A percentile compares a stretch with the other conserved stretches of the same genome.
These are phyloP conservation scores for Hymenoscyphus infarciens DNA, from an alignment of 2,329 filamentous ascomycete species.

Conservation along the genomic window DNA sequence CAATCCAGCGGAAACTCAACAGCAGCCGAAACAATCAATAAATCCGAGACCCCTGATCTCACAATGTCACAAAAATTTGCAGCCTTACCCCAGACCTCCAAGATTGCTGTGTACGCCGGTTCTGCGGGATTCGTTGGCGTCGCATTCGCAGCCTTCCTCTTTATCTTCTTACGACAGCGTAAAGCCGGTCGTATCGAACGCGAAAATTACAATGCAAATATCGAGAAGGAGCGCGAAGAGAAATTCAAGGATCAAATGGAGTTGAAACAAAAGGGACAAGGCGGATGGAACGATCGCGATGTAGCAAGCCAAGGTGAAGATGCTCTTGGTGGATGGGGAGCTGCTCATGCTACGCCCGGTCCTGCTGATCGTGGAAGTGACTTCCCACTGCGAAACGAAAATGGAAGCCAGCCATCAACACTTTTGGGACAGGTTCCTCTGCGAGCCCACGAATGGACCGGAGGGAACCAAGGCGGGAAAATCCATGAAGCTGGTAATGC, in stretches of 20 bases:
- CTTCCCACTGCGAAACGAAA: slow-evolving; percentile 16
- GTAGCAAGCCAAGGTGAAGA: slow-evolving; percentile 29
- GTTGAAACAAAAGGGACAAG: slow-evolving; percentile 31
- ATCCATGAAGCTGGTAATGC: slow-evolving; percentile 20
- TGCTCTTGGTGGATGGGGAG: slow-evolving; percentile 30
- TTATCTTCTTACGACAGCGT: slow-evolving; percentile 55
- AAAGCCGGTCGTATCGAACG: slow-evolving; percentile 51
- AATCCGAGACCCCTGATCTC: slow-evolving; percentile 34
- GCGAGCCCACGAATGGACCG: slow-evolving; percentile 22
- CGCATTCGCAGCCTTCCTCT: slow-evolving; percentile 41
- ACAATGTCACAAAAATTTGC: slow-evolving; percentile 52
- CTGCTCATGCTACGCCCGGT: slow-evolving; percentile 19
- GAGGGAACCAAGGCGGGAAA: slow-evolving; percentile 21
- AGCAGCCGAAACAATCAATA: slow-evolving; percentile 42
- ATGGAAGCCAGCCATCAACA: slow-evolving; percentile 5
- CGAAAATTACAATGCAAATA: slow-evolving; percentile 33
- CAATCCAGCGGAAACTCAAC: slow-evolving; percentile 54
- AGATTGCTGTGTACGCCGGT: slow-evolving; percentile 51
- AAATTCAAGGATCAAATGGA: slow-evolving; percentile 30
- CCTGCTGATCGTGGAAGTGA: slow-evolving; percentile 18
- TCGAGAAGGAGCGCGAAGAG: slow-evolving; percentile 33
- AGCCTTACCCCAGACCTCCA: slow-evolving; percentile 47
- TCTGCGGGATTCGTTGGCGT: slow-evolving; percentile 45
- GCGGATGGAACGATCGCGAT: slow-evolving; percentile 27
- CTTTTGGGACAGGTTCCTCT: slow-evolving; percentile 16